Base-by-base conservation (phyloP, 139 green algal species). In the Trebouxia sp. region DNA sequence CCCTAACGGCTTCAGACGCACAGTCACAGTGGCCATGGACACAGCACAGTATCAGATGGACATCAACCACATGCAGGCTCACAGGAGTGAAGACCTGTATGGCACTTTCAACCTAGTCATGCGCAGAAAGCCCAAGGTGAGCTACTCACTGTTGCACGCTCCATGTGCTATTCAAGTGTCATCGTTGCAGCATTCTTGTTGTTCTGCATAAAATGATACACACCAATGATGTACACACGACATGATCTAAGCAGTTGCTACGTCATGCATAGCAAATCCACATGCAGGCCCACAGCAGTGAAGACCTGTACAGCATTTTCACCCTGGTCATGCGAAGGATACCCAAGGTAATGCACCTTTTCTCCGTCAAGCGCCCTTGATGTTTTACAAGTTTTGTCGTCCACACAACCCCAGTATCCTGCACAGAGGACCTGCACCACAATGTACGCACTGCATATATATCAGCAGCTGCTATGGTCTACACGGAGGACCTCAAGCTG, bases 21-120 rank as follows among this genome's bases (percentile, higher is more conserved):
- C 94, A 30, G 24, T 97, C 12, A 89, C 88, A 0, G 79, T 98
- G 28, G 91, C 92, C 6, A 83, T 99, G 72, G 96, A 99, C 84
- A 85, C 94, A 0, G 94, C 95, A 22, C 96, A 99, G 89, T 99
- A 98, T 89, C 95, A 98, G 86, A 74, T 89, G 80, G 86, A 89
- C 83, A 86, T 89, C 80, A 82, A 89, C 43, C 66, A 83, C 76
- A 82, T 92, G 83, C 35, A 80, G 58, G 30, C 41, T 1, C 75
- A 82, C 77, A 85, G 82, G 78, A 74, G 48, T 8, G 90, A 94
- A 84, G 90, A 97, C 80, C 84, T 96, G 37, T 98, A 98, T 85
- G 65, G 69, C 38, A 89, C 84, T 8, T 97, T 98, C 88, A 98
- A 98, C 82, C 65, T 99, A 42, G 55, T 98, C 30, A 86, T 99